Conservation (phyloP, 2,329 filamentous ascomycete species). For the Aspergillus versicolor region DNA sequence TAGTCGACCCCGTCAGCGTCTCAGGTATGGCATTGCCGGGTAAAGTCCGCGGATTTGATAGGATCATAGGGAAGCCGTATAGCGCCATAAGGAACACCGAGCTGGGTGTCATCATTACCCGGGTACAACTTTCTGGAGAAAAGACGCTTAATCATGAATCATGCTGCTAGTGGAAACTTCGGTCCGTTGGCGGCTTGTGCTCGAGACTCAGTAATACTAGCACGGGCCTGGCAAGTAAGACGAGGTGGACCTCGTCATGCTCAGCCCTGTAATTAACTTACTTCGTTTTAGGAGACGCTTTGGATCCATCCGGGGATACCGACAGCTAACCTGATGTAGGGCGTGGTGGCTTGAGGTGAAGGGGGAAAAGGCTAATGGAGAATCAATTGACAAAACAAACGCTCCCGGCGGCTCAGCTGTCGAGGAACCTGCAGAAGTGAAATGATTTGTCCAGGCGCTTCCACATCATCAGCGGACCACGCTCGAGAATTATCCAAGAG, state of each 20-base stretch:
- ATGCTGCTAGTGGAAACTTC: not conserved
- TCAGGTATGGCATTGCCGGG: not conserved
- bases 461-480: not conserved
- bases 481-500: not conserved
- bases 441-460: not conserved
- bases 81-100: too few species aligned
- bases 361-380: not conserved
- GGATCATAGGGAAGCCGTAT: not conserved
- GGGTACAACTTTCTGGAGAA: not conserved
- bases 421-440: not conserved
- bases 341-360: not conserved
- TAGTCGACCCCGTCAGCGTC: not conserved
- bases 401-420: not conserved
- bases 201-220: not conserved
- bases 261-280: constrained; percentile 1
- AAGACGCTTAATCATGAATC: not conserved
- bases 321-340: not conserved
- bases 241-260: not conserved
- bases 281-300: not conserved
- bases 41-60: not conserved
- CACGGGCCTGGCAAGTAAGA: not conserved
- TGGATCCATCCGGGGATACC: not conserved
- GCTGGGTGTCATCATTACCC: not conserved
- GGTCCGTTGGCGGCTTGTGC: not conserved
- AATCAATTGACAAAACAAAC: not conserved